A percentile compares a stretch with the other conserved stretches of the same genome.
These are phyloP conservation scores for Phyllosticta capitalensis DNA, from an alignment of 2,329 filamentous ascomycete genomes.

Conservation along the genomic window DNA sequence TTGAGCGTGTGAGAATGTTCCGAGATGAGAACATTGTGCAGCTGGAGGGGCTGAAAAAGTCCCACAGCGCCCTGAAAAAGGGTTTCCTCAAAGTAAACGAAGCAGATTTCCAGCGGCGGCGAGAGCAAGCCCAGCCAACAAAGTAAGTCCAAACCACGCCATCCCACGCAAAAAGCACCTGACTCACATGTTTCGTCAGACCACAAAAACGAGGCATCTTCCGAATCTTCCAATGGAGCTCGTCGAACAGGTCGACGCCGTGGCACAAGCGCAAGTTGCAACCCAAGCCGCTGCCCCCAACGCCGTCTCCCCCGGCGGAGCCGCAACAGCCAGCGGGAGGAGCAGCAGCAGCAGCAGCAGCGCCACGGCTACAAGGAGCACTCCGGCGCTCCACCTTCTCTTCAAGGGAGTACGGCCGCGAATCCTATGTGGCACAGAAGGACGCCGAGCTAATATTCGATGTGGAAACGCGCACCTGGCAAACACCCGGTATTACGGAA, in stretches of 20 bases:
- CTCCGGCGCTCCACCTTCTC: background rate
- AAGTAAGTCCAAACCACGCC: background rate
- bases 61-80: conserved; percentile 22
- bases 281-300: conserved; percentile 1
- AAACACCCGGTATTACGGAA: background rate
- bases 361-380: background rate
- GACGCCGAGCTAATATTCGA: background rate
- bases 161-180: background rate
- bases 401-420: background rate
- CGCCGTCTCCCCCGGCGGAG: background rate
- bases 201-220: conserved; percentile 5
- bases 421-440: background rate
- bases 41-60: conserved; percentile 24
- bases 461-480: background rate
- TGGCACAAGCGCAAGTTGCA: conserved; percentile 1
- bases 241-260: conserved; percentile 5
- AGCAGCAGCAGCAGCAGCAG: background rate
- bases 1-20: conserved; percentile 26
- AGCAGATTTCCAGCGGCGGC: conserved; percentile 22
- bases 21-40: conserved; percentile 24
- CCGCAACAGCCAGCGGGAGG: background rate
- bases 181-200: background rate
- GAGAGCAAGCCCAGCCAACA: background rate
- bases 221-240: conserved; percentile 9
- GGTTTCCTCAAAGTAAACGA: conserved; percentile 23